Evolutionary conservation across 345 rosid genomes (phyloP), one percentile per base, ranked within the genome.

Genomic region (Luvunga scandens): DNA sequence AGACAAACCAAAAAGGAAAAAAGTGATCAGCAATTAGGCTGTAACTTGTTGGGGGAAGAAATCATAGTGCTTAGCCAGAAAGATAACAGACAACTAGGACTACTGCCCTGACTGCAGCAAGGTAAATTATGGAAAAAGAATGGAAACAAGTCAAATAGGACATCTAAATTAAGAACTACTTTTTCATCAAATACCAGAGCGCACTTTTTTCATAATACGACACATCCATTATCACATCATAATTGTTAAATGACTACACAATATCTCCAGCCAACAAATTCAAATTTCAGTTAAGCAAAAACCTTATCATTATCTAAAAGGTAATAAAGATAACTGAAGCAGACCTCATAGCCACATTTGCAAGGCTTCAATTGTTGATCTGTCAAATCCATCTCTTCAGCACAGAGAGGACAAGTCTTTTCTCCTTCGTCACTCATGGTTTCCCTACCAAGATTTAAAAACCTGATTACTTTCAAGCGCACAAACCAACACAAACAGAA

Each of bases 301-400:
- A 25, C 55, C 59, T 28, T 27, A 42, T 62, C n/a, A 38, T 18
- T 25, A 21, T 42, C 50, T 68, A n/a, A 59, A 60, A 72, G 55
- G 55, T 2, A 34, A 59, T 38, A 66, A 34, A 39, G 42, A 57
- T 9, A 53, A 53, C 34, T 4, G 69, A 53, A 66, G 65, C 80
- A 45, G 81, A 95, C 97, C 94, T 95, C 95, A 50, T 95, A 95
- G 75, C 98, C 98, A 86, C 98, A 95, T 87, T 89, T 86, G 90
- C 98, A 94, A 71, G 98, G 98, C 86, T 90, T 94, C 86, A 94
- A 86, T 62, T 94, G 97, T 85, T 90, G 98, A 84, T 93, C 98
- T 57, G 98, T 93, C 83, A 93, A 77, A 77, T 91, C 98, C 98
- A 95, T 94, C 89, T 93, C 97, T 83, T 94, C 97, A 0, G 97